Evolutionary conservation across 2,329 filamentous ascomycete genomes (phyloP).

Genomic region (Claviceps sp.): DNA sequence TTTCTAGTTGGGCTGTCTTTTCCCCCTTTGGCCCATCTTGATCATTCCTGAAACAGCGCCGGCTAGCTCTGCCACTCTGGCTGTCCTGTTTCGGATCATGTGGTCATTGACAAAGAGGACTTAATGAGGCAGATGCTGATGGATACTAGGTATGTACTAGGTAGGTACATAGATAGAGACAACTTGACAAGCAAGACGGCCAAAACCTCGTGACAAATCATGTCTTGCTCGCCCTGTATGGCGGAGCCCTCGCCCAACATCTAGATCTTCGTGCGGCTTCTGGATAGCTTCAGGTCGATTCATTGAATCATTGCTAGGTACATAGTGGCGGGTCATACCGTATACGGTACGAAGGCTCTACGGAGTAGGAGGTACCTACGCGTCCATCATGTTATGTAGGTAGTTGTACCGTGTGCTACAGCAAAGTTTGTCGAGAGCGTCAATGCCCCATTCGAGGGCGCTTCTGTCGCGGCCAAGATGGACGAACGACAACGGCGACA

Average conservation of each 20-base stretch:
- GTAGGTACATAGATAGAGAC: not conserved
- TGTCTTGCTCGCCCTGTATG: conserved; percentile 6
- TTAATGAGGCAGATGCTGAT: not conserved
- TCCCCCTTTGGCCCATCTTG: conserved; percentile 5
- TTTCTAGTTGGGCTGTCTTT: not conserved
- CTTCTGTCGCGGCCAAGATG: not conserved
- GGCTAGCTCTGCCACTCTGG: not conserved
- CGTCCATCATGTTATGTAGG: no score
- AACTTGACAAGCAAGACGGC: not conserved
- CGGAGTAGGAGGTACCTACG: no score
- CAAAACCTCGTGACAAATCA: conserved; percentile 1
- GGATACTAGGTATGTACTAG: not conserved
- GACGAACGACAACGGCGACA: no score
- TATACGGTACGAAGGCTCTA: no score
- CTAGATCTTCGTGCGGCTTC: not conserved
- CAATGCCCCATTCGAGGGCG: not conserved
- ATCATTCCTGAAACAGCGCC: conserved; percentile 8
- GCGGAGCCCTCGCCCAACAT: not conserved
- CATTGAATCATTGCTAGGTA: not conserved
- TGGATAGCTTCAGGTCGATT: not conserved
- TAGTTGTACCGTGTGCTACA: no score
- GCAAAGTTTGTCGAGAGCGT: not conserved
- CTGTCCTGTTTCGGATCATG: not conserved
- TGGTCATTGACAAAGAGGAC: not conserved
- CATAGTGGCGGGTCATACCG: no score